Base-by-base conservation (phyloP, 2,329 filamentous ascomycete species). In the Nothomitra cinnamomea region DNA sequence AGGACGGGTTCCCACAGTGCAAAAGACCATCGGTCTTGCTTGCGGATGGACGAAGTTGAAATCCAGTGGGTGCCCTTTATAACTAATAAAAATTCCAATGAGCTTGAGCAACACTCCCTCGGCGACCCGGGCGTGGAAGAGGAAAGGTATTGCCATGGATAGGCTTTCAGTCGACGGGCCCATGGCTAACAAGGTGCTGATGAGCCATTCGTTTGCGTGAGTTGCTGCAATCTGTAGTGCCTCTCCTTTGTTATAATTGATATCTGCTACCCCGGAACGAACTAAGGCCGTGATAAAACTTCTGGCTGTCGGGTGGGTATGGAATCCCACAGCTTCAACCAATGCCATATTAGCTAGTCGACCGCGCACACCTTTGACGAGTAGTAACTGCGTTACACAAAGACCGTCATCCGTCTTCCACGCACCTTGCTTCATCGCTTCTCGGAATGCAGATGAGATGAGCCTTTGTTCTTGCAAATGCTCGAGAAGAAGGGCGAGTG, bases 1-100 rank as follows among this genome's bases (percentile, higher is more conserved):
- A 0, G 79, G 78, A 58, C 77, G 80, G 43, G 72, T 71, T 1
- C 68, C 66, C 15, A 82, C 61, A 2, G 77, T 77, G 32, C 70
- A 70, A 55, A 78, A 69, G 2, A 80, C 60, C 17, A 78, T 67
- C 1, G 74, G 75, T 41, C 70, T 66, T 1, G 63, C 69, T 2
- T 65, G 68, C 1, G 68, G 67, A 51, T 70, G 64, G 1, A 63
- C 61, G 41, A 69, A 69, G 64, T 76, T 69, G 28, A 73, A 70
- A 57, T 79, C 76, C n/a, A 79, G 62, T 1, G 70, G 65, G 2
- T 68, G 67, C 36, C 72, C 69, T 1, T 68, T 73, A 1, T 73
- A 66, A 54, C 76, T 71, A 22, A 75, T 72, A 10, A 32, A 32
- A 10, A 32, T 4, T 4, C 5, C 28, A 10, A 32, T 32, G 28